Base-by-base conservation (phyloP, 768 basidiomycete species). In the Agrocybe praecox region DNA sequence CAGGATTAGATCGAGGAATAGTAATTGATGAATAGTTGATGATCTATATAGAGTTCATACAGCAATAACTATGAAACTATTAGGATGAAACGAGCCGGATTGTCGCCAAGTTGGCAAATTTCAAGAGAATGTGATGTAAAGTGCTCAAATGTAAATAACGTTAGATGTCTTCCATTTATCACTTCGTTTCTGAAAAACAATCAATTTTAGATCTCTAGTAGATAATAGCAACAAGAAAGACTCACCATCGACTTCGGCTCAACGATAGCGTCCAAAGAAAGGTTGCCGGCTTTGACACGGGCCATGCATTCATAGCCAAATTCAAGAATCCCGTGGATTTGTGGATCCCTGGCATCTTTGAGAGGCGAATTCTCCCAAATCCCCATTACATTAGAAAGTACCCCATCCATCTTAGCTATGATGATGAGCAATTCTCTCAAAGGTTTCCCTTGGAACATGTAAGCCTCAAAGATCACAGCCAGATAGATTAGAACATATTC, bases 351-450 rank as follows among this genome's bases (percentile, higher is more conserved):
- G 15, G 18, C 33, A 18, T 48, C 29, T 9, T 33, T 19, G 1
- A 10, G 17, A 11, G 51, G 21, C 11, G 56, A 52, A 24, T 58
- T 29, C 14, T 58, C 52, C 56, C 56, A 58, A 10, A 58, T 52
- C 26, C 19, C 48, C 19, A 19, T 1, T 17, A 46, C 33, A n/a
- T 24, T 21, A 6, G 45, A 29, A 18, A 52, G 36, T 18, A 9
- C 18, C 15, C 11, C 21, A 11, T 21, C 11, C 33, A 58, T 47
- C n/a, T 24, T n/a, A 6, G 18, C 23, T 5, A 53, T 2, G 3
- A 48, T 22, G 1, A 23, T n/a, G n/a, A 58, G 1, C 32, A 49
- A 40, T 7, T 36, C 34, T 40, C 11, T 17, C 22, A 58, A 21
- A 12, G 15, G n/a, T 21, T 48, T 36, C 17, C 51, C 50, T 49